These are phyloP conservation scores for Rhododendron vialii DNA, from an alignment of 148 eudicot species.

Conservation along the genomic window DNA sequence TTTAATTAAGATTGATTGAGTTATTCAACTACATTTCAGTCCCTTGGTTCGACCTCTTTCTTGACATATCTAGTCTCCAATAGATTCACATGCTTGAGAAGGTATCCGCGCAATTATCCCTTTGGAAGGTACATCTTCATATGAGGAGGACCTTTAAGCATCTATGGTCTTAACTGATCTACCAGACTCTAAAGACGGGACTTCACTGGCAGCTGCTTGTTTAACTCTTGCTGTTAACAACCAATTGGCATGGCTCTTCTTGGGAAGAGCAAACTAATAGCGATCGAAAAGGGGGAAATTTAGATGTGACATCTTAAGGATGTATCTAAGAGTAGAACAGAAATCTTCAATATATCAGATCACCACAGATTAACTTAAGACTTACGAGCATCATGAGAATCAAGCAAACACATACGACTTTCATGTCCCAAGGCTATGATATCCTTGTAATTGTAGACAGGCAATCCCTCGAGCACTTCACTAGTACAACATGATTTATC, in stretches of 20 bases:
- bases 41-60: neutral
- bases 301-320: neutral
- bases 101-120: neutral
- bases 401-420: conserved; percentile 51
- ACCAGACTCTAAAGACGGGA: neutral
- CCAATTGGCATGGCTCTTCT: neutral
- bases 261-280: neutral
- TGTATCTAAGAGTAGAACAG: neutral
- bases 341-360: neutral
- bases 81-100: neutral
- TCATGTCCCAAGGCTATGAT: conserved; percentile 65
- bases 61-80: neutral
- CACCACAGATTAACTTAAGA: conserved; percentile 45
- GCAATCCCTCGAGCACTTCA: conserved; percentile 32
- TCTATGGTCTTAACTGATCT: neutral
- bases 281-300: neutral
- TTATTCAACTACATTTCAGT: neutral
- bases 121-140: neutral
- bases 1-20: neutral
- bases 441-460: conserved; percentile 61
- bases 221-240: neutral
- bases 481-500: conserved; percentile 54
- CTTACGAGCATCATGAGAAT: conserved; percentile 78
- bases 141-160: neutral
- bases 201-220: neutral